Conservation (phyloP, 1,284 basidiomycete species). For the Melampsora larici-populina region DNA sequence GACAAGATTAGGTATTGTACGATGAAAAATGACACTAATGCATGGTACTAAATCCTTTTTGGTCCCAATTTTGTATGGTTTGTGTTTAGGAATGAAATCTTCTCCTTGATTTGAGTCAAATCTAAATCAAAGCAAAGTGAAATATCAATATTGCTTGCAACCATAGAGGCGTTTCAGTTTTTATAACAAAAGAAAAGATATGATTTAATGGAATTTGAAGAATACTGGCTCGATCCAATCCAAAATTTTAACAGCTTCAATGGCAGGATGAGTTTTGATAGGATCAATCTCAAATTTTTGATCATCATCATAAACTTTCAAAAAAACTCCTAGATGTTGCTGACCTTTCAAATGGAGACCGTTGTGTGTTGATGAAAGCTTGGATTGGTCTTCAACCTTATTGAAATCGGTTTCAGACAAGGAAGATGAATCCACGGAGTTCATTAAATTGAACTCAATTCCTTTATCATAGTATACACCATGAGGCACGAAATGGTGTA, state of each 20-base stretch:
- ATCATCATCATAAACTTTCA: constrained; percentile 31
- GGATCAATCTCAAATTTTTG: neutral
- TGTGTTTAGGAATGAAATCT: too few species aligned
- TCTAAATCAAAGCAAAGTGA: too few species aligned
- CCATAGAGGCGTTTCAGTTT: too few species aligned
- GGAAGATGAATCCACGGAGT: neutral
- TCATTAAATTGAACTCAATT: constrained; percentile 4
- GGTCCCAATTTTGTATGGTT: neutral
- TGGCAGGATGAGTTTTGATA: constrained; percentile 14
- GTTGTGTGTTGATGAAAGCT: constrained; percentile 19
- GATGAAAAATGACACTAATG: constrained; percentile 38
- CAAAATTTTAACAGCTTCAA: constrained; percentile 36
- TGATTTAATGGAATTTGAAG: neutral
- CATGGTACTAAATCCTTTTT: constrained; percentile 11
- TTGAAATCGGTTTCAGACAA: neutral
- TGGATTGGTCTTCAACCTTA: neutral
- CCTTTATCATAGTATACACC: too few species aligned
- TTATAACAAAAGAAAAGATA: neutral
- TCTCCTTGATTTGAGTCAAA: too few species aligned
- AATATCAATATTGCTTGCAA: neutral
- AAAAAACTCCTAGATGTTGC: constrained; percentile 23
- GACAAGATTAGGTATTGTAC: constrained; percentile 7
- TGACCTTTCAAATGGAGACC: constrained; percentile 17
- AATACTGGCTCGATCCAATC: constrained; percentile 38
- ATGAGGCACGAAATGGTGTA: too few species aligned